Conservation (phyloP, 305 asterid species). For the Solanum chacoense region DNA sequence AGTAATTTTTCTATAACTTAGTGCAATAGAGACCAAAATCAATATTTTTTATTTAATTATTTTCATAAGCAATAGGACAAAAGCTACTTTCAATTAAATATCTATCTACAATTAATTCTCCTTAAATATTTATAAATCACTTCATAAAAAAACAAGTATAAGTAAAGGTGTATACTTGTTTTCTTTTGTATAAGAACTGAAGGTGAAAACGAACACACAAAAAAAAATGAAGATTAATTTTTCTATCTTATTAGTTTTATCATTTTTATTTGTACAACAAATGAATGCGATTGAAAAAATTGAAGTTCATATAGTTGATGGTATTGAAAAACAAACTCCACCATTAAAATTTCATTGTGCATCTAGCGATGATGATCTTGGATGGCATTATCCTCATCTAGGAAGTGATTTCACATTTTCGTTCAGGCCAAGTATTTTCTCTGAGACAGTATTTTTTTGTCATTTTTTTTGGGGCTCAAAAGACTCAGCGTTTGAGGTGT, state of each 20-base stretch:
- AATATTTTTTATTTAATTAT: too few species aligned
- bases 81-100: not conserved
- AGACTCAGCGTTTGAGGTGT: not conserved
- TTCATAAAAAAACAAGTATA: not conserved
- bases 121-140: not conserved
- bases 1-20: not conserved
- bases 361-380: not conserved
- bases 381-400: not conserved
- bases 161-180: not conserved
- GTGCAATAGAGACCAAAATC: not conserved
- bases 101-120: not conserved
- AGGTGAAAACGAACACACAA: not conserved
- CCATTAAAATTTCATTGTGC: not conserved
- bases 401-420: not conserved
- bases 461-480: not conserved
- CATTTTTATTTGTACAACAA: not conserved
- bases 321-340: not conserved
- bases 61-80: not conserved
- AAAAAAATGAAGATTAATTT: not conserved
- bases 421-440: not conserved
- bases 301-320: not conserved
- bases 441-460: not conserved
- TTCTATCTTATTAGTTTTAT: not conserved
- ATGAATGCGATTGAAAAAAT: not conserved
- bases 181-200: not conserved